Evolutionary conservation across 1,284 basidiomycete species (phyloP), one percentile per base, ranked within the genome.

Genomic region (Ceratobasidium sp.): DNA sequence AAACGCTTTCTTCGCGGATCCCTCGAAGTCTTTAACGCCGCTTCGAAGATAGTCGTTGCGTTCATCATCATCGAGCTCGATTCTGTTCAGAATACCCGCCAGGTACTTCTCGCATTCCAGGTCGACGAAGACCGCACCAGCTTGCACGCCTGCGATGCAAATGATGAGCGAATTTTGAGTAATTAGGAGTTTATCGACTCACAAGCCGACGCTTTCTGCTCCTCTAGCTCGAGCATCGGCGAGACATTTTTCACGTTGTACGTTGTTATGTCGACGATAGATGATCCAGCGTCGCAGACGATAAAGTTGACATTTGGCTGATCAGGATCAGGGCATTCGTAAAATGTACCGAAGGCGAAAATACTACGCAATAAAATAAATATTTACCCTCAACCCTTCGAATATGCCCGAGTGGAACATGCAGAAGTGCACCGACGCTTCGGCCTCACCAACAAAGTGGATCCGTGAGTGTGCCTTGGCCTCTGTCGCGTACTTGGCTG

Each of bases 221-320:
- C 77, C 31, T 77, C 73, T 0, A 77, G 54, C 17, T 61, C 63
- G n/a, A 77, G 73, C 45, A 65, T 39, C 7, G 77, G 77, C 17
- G 61, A 60, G 26, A 33, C 53, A 7, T 23, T 67, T 37, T 63
- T 77, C 13, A 75, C 77, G n/a, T 23, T 51, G 56, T 79, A 79
- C n/a, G 76, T 45, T 2, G 79, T 78, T 7, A 66, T 78, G 60
- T 79, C 79, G 31, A 78, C 64, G 0, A 77, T 79, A 15, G 75
- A 77, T 13, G 77, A 77, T 28, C 79, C 79, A 11, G 77, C 77
- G 61, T 79, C 78, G 23, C 68, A 75, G 23, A 79, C 76, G 31
- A 71, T 45, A 49, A 79, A 76, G 23, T 56, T 77, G 17, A 54
- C 39, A 33, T 74, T 65, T 3, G 63, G 35, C 56, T 73, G 53